Percentiles rank a stretch among this genome's conserved stretches.
These are phyloP conservation scores for Ustilago bromivora DNA, from an alignment of 1,284 basidiomycete species.

Conservation along the genomic window DNA sequence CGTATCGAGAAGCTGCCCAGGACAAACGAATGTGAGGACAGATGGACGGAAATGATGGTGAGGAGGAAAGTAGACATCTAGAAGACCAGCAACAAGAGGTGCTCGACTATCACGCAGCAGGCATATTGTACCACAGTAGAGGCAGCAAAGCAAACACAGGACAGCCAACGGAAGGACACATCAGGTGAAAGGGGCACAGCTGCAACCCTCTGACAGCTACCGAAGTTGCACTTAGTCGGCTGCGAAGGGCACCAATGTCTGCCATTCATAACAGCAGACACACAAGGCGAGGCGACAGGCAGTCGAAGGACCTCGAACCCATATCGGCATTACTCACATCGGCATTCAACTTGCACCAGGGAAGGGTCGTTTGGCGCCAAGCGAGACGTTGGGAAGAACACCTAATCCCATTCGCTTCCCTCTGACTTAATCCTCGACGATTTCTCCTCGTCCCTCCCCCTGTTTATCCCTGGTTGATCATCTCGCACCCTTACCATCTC, in stretches of 20 bases:
- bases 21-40: not conserved
- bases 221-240: no score
- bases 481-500: not conserved
- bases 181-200: not conserved
- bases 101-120: not conserved
- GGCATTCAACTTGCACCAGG: not conserved
- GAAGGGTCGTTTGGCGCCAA: constrained; percentile 4
- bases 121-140: not conserved
- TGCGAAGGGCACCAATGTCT: not conserved
- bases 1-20: not conserved
- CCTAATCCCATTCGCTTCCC: not conserved
- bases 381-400: not conserved
- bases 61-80: not conserved
- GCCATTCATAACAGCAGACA: not conserved
- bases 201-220: not conserved
- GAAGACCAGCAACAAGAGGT: not conserved
- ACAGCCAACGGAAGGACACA: not conserved
- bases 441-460: not conserved
- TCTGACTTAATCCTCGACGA: not conserved
- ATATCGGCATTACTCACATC: not conserved
- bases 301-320: no score
- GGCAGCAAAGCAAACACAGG: not conserved
- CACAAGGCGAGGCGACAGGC: not conserved
- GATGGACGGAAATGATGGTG: not conserved
- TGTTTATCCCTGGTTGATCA: not conserved